phyloP scores from a whole-genome alignment of 345 rosid species.

The Salix brachista region DNA sequence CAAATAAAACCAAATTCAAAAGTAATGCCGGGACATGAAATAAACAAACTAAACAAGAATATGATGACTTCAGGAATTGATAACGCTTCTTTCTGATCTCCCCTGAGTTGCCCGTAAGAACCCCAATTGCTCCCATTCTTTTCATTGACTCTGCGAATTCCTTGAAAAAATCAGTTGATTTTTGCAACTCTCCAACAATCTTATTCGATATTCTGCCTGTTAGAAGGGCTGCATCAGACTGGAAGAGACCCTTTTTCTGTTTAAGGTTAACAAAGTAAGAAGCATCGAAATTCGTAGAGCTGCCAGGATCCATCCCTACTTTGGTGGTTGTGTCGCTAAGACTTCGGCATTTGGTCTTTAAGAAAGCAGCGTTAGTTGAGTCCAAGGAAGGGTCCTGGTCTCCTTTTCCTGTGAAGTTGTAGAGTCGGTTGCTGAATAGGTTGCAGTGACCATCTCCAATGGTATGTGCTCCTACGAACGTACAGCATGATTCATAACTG shows the following conservation, averaged over 20 bases:
- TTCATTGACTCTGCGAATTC: neutral
- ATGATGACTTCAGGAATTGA: neutral
- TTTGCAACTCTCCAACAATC: neutral
- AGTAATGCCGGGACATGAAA: neutral
- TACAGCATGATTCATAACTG: too few species aligned
- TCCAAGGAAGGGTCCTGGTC: conserved; percentile 49
- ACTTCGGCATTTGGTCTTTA: conserved; percentile 39
- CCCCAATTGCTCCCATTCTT: neutral
- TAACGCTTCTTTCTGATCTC: neutral
- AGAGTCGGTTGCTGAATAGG: conserved; percentile 42
- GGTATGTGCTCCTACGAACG: conserved; percentile 32
- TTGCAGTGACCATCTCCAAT: conserved; percentile 49
- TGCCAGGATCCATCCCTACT: conserved; percentile 51
- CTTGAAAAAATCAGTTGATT: neutral
- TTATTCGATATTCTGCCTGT: neutral
- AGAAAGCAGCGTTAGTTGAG: conserved; percentile 28
- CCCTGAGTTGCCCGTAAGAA: neutral
- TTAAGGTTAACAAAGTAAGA: conserved; percentile 36
- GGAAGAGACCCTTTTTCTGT: conserved; percentile 44
- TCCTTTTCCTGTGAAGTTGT: conserved; percentile 59
- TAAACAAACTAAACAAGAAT: neutral
- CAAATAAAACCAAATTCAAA: neutral
- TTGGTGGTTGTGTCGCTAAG: conserved; percentile 17
- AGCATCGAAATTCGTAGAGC: conserved; percentile 35
- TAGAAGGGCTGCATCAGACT: conserved; percentile 38